These are phyloP conservation scores for Komagataella populi DNA, from an alignment of 805 yeast species.

Conservation along the genomic window DNA sequence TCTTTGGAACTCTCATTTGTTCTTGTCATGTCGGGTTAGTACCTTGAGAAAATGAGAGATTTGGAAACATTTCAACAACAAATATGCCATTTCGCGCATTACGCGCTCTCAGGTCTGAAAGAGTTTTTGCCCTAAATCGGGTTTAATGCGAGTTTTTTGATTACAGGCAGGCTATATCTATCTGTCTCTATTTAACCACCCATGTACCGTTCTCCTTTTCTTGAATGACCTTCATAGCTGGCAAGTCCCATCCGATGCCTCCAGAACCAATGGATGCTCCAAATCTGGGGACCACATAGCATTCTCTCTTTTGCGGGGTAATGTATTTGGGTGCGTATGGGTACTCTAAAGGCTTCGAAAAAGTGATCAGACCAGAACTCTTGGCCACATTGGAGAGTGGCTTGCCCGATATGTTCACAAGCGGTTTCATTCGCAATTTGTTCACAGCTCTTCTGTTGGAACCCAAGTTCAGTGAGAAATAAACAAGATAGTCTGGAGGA, in stretches of 20 bases:
- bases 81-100: neutral
- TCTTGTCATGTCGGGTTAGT: neutral
- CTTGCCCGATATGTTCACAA: constrained; percentile 63
- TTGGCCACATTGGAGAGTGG: constrained; percentile 72
- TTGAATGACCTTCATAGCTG: constrained; percentile 66
- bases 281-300: constrained; percentile 82
- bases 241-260: constrained; percentile 85
- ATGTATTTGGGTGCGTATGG: constrained; percentile 74
- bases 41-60: neutral
- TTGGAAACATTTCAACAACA: neutral
- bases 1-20: neutral
- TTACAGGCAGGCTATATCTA: neutral
- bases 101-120: neutral
- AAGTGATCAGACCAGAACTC: constrained; percentile 57
- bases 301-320: constrained; percentile 57
- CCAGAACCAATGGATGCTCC: constrained; percentile 81
- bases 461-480: constrained; percentile 49
- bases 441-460: constrained; percentile 21
- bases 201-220: constrained; percentile 55
- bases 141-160: neutral
- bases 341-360: constrained; percentile 84
- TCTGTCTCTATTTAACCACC: constrained; percentile 19
- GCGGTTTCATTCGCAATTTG: constrained; percentile 53
- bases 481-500: constrained; percentile 75
- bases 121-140: neutral